These are phyloP conservation scores for Parascedosporium putredinis DNA, from an alignment of 2,329 filamentous ascomycete genomes.

Conservation along the genomic window DNA sequence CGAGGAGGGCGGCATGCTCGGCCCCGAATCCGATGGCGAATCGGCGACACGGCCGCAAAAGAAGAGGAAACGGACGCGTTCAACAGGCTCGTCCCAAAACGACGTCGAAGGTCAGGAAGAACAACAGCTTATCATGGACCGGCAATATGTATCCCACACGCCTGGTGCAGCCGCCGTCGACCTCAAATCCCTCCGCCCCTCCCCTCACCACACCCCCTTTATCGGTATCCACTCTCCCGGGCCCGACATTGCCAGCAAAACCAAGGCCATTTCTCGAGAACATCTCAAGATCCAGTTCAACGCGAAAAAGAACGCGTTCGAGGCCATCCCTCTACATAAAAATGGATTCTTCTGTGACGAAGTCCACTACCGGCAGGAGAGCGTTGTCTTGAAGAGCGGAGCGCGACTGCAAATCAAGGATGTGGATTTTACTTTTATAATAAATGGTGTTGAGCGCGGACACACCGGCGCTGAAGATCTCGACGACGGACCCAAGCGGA, in stretches of 20 bases:
- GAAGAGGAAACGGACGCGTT: constrained; percentile 34
- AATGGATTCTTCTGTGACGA: constrained; percentile 64
- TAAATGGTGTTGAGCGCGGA: constrained; percentile 52
- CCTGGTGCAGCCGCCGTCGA: constrained; percentile 50
- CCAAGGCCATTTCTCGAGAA: constrained; percentile 63
- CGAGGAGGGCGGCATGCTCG: constrained; percentile 59
- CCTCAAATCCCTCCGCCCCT: constrained; percentile 47
- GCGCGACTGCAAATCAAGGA: constrained; percentile 63
- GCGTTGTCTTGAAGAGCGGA: constrained; percentile 51
- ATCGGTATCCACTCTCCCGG: constrained; percentile 64
- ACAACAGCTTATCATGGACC: constrained; percentile 42
- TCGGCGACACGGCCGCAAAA: constrained; percentile 34
- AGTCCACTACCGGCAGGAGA: constrained; percentile 41
- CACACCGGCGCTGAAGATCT: constrained; percentile 48
- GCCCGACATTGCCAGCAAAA: constrained; percentile 48
- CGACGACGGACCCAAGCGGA: constrained; percentile 37
- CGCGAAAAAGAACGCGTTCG: constrained; percentile 49
- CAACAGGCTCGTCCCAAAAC: constrained; percentile 11
- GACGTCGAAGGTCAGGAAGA: constrained; percentile 22
- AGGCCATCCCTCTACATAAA: constrained; percentile 48
- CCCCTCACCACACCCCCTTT: constrained; percentile 51
- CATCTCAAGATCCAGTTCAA: constrained; percentile 67
- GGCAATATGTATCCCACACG: constrained; percentile 51
- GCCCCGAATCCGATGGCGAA: constrained; percentile 49
- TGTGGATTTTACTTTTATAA: constrained; percentile 56